Conservation (phyloP, 139 green algal species). For the Chlamydomonas sphaeroides region DNA sequence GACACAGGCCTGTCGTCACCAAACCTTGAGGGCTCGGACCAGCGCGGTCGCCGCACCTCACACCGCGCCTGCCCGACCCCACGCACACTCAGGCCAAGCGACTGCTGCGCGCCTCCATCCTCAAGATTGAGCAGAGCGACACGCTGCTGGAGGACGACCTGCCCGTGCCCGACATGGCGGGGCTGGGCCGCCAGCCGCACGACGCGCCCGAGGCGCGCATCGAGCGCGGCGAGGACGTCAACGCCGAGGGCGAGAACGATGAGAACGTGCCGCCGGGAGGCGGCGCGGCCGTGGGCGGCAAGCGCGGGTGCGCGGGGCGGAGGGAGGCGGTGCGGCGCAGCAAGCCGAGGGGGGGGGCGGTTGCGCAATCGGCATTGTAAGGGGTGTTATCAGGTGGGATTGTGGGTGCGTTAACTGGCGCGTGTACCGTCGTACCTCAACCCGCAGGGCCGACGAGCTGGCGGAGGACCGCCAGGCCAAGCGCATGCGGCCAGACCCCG, state of each 20-base stretch:
- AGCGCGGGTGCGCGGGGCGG: conserved; percentile 15
- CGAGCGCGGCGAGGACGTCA: conserved; percentile 16
- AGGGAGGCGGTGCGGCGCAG: no score
- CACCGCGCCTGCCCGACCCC: no score
- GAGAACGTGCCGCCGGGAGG: conserved; percentile 35
- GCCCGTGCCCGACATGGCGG: not conserved
- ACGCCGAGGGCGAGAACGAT: conserved; percentile 2
- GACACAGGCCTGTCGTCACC: no score
- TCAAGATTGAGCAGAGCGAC: conserved; percentile 85
- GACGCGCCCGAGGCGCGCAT: conserved; percentile 41
- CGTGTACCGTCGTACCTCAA: no score
- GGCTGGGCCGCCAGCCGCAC: conserved; percentile 40
- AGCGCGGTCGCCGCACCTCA: no score
- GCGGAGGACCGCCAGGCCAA: conserved; percentile 38
- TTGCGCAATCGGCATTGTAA: no score
- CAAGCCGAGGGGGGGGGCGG: no score
- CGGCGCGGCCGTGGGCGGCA: not conserved
- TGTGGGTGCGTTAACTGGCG: no score
- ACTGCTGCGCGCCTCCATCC: conserved; percentile 90
- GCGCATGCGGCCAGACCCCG: not conserved
- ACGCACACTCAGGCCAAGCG: conserved; percentile 66
- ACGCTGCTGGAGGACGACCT: conserved; percentile 77
- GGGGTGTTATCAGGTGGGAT: no score
- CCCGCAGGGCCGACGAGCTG: not conserved
- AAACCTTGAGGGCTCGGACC: no score